Conservation (phyloP, 768 basidiomycete genomes). For the Saitozyma sp. region DNA sequence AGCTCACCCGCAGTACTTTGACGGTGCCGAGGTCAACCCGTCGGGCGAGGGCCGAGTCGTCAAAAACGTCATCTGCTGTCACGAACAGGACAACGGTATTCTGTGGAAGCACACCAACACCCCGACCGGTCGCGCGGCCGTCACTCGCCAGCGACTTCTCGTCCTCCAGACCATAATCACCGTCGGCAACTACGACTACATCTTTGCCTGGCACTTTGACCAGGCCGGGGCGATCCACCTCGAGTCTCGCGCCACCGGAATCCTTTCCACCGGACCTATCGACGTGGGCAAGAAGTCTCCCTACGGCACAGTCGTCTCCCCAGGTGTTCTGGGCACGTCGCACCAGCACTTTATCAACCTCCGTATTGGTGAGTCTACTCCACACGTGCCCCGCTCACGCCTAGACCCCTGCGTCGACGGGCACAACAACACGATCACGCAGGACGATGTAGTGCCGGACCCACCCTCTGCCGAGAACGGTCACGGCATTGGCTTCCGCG, state of each 20-base stretch:
- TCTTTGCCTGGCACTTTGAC: conserved; percentile 37
- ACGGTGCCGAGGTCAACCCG: conserved; percentile 23
- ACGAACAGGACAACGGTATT: conserved; percentile 51
- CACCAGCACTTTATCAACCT: conserved; percentile 44
- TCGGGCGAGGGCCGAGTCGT: conserved; percentile 19
- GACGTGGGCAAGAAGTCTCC: conserved; percentile 34
- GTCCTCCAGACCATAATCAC: conserved; percentile 47
- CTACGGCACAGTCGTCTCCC: conserved; percentile 39
- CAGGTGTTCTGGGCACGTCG: conserved; percentile 37
- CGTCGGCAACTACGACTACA: conserved; percentile 45
- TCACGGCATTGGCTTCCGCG: conserved; percentile 32
- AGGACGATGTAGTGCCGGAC: conserved; percentile 37
- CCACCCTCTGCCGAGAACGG: conserved; percentile 20
- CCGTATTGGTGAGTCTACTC: conserved; percentile 17
- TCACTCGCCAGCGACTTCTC: conserved; percentile 40
- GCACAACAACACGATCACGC: conserved; percentile 33
- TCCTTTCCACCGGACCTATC: conserved; percentile 40
- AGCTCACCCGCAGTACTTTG: conserved; percentile 27
- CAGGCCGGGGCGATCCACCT: conserved; percentile 42
- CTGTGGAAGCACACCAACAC: conserved; percentile 48
- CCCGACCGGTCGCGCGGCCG: conserved; percentile 35
- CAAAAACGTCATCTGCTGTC: conserved; percentile 44
- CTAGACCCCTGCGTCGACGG: conserved; percentile 42
- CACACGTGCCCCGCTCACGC: background rate
- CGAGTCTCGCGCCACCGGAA: conserved; percentile 48